A percentile compares a stretch with the other conserved stretches of the same genome.
Evolutionary conservation across 1,284 basidiomycete genomes (phyloP).

Genomic region (Apiotrichum laibachii): DNA sequence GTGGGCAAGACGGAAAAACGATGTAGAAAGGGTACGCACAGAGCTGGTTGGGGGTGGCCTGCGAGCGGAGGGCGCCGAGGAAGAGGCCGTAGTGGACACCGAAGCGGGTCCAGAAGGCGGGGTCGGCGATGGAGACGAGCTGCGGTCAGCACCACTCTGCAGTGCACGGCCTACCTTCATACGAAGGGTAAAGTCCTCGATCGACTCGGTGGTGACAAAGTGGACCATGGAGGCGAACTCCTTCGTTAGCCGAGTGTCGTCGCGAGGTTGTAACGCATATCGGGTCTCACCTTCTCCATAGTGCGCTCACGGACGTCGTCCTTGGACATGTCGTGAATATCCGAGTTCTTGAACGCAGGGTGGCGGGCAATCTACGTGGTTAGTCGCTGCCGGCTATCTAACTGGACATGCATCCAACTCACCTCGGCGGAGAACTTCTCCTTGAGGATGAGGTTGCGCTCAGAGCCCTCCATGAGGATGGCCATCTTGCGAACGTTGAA

Average conservation of each 20-base stretch:
- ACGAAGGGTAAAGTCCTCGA: conserved; percentile 55
- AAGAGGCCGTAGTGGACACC: conserved; percentile 59
- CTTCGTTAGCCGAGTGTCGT: conserved; percentile 7
- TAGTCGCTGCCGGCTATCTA: not conserved
- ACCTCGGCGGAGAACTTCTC: conserved; percentile 57
- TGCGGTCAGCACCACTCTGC: conserved; percentile 1
- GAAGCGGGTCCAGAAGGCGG: conserved; percentile 58
- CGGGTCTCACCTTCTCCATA: conserved; percentile 49
- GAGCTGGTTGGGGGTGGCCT: conserved; percentile 50
- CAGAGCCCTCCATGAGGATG: conserved; percentile 49
- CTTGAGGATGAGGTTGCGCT: conserved; percentile 47
- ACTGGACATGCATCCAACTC: conserved; percentile 7
- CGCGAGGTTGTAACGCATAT: not conserved
- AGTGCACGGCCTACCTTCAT: conserved; percentile 52
- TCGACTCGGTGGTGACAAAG: conserved; percentile 53
- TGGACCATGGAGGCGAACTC: conserved; percentile 52
- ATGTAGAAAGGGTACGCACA: conserved; percentile 29
- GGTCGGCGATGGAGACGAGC: conserved; percentile 54
- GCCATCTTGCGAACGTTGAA: conserved; percentile 54
- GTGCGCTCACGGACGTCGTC: conserved; percentile 56
- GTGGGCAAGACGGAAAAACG: conserved; percentile 8
- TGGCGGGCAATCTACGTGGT: conserved; percentile 51
- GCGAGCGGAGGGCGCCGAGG: conserved; percentile 52
- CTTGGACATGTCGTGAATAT: conserved; percentile 59
- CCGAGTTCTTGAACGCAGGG: conserved; percentile 56